Evolutionary conservation across 441 rosid genomes (phyloP), one percentile per base, ranked within the genome.

Genomic region (Adansonia rubrostipa): DNA sequence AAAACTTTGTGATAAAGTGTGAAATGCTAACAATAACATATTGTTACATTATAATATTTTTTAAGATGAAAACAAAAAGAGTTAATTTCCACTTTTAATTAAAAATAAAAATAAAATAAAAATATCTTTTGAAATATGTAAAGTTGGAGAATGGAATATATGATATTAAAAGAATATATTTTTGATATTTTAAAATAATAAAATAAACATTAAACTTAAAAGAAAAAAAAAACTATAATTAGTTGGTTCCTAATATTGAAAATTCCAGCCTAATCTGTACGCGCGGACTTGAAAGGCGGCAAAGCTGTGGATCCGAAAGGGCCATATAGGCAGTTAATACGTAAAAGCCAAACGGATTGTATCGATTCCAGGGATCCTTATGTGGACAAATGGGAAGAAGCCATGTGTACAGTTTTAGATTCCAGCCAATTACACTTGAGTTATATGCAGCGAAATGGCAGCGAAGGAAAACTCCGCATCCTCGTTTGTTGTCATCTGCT

Each of bases 371-470:
- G 6, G 69, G 47, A 79, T 66, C 71, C 24, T 2, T 44, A 2
- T 10, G 3, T 44, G 2, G 6, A 0, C 73, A 11, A 80, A 67
- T 51, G 9, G 62, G 1, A 15, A 1, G 8, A 1, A 2, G 72
- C 56, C 82, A 75, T 13, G 72, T 62, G 75, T 51, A 0, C 0
- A 1, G 22, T 70, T 1, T 6, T 0, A 36, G 79, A 75, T 66
- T 71, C 47, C 66, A 42, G 6, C 17, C 45, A 67, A 45, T 68
- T n/a, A 24, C 15, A 13, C 2, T 28, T 73, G 24, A 2, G 78
- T 58, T 66, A 20, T 48, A 74, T 57, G 78, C 82, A 66, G 78
- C 70, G 69, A 73, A 14, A 44, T 45, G 81, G 78, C 75, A 47
- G 54, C 58, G 82, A 48, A 33, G 48, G 33, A 20, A 68, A 9